Base-by-base conservation (phyloP, 1,284 basidiomycete genomes). In the Papiliotrema flavescens region DNA sequence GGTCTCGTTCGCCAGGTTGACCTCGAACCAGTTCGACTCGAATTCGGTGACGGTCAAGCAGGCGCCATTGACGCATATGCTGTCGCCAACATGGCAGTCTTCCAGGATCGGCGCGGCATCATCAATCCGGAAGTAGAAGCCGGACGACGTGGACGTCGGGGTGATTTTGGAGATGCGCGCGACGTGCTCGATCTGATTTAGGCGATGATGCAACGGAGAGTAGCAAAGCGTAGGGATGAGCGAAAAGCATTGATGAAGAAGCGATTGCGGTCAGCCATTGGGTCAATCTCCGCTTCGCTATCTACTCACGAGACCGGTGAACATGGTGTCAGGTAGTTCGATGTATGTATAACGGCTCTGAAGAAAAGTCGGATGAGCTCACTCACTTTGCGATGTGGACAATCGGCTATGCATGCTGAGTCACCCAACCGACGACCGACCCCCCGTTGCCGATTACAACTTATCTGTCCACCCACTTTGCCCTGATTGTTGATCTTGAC, bases 1-100 rank as follows among this genome's bases (percentile, higher is more conserved):
- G 14, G 96, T 98, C 79, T 99, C 96, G 60, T 95, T 94, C 45
- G 94, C 94, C 36, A 98, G 79, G 79, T 93, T 96, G 52, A 98
- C 90, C 65, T 85, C 88, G 81, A 99, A 98, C 81, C 83, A 88
- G 36, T 80, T 79, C 37, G 79, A 75, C 61, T 87, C 80, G 64
- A 95, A 96, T 62, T 85, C 84, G 5, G 88, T 94, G 45, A 96
- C 94, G 0, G 95, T 98, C 62, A 99, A 76, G 73, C 95, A 90
- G 24, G 82, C 82, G 17, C 87, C 87, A 64, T 89, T 88, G 69
- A 90, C 86, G 46, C 90, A 88, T 61, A 99, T 98, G 47, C 90
- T 94, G 78, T 98, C 96, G 13, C 96, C 95, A 53, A 94, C 82
- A 63, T 88, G 84, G 77, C 92, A 96, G 75, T 99, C 95, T n/a